A percentile compares a stretch with the other conserved stretches of the same genome.
These are phyloP conservation scores for Chrysanthemum seticuspe DNA, from an alignment of 129 eudicot species.

Conservation along the genomic window DNA sequence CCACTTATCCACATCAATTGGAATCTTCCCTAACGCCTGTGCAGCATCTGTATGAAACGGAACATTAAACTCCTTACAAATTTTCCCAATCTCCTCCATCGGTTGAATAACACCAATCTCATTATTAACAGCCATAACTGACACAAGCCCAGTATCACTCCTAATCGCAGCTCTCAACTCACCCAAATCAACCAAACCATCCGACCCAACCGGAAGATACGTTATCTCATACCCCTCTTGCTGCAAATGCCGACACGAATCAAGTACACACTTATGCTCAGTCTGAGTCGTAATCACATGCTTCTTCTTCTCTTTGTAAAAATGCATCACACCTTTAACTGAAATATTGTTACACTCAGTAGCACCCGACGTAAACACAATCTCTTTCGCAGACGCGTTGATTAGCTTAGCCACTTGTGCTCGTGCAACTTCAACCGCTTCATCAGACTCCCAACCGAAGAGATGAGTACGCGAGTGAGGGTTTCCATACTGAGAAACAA, in stretches of 20 bases:
- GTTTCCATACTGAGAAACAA: conserved; percentile 78
- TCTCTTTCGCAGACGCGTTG: conserved; percentile 84
- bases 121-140: conserved; percentile 91
- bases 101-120: conserved; percentile 98
- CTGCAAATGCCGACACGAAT: conserved; percentile 86
- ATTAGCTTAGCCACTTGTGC: conserved; percentile 62
- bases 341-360: conserved; percentile 95
- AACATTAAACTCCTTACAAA: conserved; percentile 75
- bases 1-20: conserved; percentile 84
- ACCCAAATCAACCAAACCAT: conserved; percentile 69
- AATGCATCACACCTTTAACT: conserved; percentile 80
- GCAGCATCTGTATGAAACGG: conserved; percentile 96
- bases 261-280: conserved; percentile 95
- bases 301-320: conserved; percentile 68
- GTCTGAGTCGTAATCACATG: conserved; percentile 94
- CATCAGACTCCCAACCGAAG: conserved; percentile 97
- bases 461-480: conserved; percentile 98
- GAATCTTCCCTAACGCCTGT: conserved; percentile 86
- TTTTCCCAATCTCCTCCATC: conserved; percentile 79
- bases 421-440: conserved; percentile 81
- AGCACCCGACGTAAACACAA: conserved; percentile 94
- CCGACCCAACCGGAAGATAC: conserved; percentile 73
- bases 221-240: conserved; percentile 90
- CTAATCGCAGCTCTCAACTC: conserved; percentile 55
- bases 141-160: conserved; percentile 76